These are phyloP conservation scores for Bipolaris zeicola DNA, from an alignment of 2,329 filamentous ascomycete species.

Conservation along the genomic window DNA sequence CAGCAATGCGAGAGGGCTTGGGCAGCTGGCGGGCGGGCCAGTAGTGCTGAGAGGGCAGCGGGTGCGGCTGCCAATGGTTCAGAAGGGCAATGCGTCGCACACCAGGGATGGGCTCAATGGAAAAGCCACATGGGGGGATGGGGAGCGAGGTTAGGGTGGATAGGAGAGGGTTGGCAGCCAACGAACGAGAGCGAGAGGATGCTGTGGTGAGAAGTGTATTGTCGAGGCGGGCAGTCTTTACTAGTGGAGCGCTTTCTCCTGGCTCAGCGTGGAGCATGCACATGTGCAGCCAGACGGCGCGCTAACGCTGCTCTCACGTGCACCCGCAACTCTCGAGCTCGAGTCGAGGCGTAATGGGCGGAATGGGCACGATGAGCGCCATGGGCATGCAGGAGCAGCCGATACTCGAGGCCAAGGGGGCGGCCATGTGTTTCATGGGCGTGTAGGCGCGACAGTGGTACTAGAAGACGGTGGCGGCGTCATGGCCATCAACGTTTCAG, in stretches of 20 bases:
- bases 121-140: conserved; percentile 13
- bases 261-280: conserved; percentile 8
- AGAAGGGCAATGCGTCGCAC: conserved; percentile 20
- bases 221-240: no score
- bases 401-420: not conserved
- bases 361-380: no score
- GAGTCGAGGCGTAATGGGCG: no score
- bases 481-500: not conserved
- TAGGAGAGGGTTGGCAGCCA: conserved; percentile 14
- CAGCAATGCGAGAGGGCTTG: conserved; percentile 21
- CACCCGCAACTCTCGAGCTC: conserved; percentile 3
- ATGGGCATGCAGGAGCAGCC: not conserved
- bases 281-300: conserved; percentile 13
- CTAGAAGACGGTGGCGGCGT: conserved; percentile 1
- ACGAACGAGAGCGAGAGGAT: conserved; percentile 8
- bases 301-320: conserved; percentile 26
- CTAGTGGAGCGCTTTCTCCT: conserved; percentile 25
- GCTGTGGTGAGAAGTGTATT: conserved; percentile 20
- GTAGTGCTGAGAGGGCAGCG: conserved; percentile 18
- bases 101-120: conserved; percentile 9
- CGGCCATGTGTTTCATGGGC: conserved; percentile 21
- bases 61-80: conserved; percentile 15
- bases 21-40: conserved; percentile 17
- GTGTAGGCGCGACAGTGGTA: conserved; percentile 21
- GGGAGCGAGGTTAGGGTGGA: not conserved